Percentiles rank a stretch among this genome's conserved stretches.
Evolutionary conservation across 352 stramenopile species (phyloP).

Genomic region (Globisporangium paroecandrum): DNA sequence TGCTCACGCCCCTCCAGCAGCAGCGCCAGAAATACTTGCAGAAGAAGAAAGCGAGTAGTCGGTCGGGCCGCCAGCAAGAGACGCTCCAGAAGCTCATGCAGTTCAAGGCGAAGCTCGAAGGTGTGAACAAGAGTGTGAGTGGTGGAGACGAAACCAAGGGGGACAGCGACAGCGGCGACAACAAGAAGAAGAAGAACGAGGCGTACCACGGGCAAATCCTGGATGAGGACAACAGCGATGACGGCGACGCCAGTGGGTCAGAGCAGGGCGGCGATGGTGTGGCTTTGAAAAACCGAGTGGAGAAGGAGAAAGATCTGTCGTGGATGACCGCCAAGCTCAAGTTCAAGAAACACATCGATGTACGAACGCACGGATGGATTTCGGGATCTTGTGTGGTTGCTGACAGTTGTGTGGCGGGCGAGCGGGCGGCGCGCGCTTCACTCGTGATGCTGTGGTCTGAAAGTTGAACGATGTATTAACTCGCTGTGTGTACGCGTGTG

Average conservation of each 20-base stretch:
- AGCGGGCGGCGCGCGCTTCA: not conserved
- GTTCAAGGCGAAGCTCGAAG: slow-evolving; percentile 53
- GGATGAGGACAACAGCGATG: slow-evolving; percentile 33
- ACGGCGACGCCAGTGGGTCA: slow-evolving; percentile 23
- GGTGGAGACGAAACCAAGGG: slow-evolving; percentile 9
- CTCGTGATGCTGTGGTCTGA: not conserved
- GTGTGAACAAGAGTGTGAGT: slow-evolving; percentile 30
- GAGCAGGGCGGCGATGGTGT: slow-evolving; percentile 10
- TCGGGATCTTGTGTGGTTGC: not conserved
- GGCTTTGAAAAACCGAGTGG: slow-evolving; percentile 8
- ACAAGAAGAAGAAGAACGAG: slow-evolving; percentile 18
- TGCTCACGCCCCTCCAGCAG: slow-evolving; percentile 75
- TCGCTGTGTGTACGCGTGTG: not conserved
- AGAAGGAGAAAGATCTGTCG: slow-evolving; percentile 44
- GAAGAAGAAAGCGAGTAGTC: slow-evolving; percentile 52
- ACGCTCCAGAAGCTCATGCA: slow-evolving; percentile 66
- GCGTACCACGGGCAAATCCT: slow-evolving; percentile 71
- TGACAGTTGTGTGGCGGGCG: not conserved
- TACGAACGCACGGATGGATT: slow-evolving; percentile 20
- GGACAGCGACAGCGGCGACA: slow-evolving; percentile 7
- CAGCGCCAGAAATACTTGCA: slow-evolving; percentile 70
- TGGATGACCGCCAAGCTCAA: slow-evolving; percentile 88
- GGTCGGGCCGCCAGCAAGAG: slow-evolving; percentile 54
- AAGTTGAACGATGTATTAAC: not conserved
- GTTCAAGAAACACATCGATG: slow-evolving; percentile 89